Evolutionary conservation across 129 eudicot species (phyloP).

Genomic region (Centaurea solstitialis): DNA sequence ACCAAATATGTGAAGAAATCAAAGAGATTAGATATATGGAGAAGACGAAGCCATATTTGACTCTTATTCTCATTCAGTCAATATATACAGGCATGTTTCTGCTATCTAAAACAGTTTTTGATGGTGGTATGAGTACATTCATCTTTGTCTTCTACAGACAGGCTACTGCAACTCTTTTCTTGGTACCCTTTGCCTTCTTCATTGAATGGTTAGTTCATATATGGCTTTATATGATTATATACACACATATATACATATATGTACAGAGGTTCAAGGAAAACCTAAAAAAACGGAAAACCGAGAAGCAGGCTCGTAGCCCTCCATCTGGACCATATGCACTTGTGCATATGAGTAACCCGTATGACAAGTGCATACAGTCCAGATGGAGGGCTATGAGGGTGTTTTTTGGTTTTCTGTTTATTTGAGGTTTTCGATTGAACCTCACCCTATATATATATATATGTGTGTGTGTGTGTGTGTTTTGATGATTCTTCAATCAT

Average conservation of each 20-base stretch:
- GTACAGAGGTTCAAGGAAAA: too few relatives aligned
- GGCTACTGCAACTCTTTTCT: conserved; percentile 61
- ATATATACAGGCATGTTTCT: conserved; percentile 73
- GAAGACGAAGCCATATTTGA: conserved; percentile 36
- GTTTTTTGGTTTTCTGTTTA: too few relatives aligned
- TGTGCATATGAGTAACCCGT: too few relatives aligned
- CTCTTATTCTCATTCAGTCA: conserved; percentile 40
- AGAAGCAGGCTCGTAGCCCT: too few relatives aligned
- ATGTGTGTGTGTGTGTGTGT: not conserved
- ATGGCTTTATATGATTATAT: not conserved
- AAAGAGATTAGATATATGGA: conserved; percentile 39
- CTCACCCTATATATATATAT: not conserved
- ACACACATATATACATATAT: too few relatives aligned
- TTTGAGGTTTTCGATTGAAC: too few relatives aligned
- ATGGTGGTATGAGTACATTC: conserved; percentile 68
- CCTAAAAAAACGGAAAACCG: too few relatives aligned
- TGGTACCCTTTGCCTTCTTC: conserved; percentile 50
- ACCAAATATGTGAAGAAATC: not conserved
- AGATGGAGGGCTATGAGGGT: too few relatives aligned
- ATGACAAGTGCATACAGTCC: too few relatives aligned
- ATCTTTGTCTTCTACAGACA: conserved; percentile 82
- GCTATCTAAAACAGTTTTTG: conserved; percentile 65
- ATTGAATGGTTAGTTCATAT: conserved; percentile 42
- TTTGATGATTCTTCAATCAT: not conserved
- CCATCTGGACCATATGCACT: too few relatives aligned